Conservation (phyloP, 1,284 basidiomycete species). For the Binderoboletus segoi region DNA sequence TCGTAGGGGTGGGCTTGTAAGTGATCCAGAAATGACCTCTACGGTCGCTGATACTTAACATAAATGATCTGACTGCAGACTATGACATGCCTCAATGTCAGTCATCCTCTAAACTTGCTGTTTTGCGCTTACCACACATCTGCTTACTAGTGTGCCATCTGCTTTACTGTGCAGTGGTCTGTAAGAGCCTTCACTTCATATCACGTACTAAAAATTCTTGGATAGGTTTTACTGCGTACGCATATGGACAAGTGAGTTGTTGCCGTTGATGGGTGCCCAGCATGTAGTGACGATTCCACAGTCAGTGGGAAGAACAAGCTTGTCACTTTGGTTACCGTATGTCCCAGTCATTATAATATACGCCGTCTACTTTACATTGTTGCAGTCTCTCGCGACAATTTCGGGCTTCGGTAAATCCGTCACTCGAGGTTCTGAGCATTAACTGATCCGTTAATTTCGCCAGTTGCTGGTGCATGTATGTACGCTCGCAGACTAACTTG, state of each 20-base stretch:
- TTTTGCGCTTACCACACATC: neutral
- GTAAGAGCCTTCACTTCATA: neutral
- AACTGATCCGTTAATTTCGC: neutral
- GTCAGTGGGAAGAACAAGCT: slow-evolving; percentile 16
- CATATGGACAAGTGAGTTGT: slow-evolving; percentile 19
- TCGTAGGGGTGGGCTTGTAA: slow-evolving; percentile 15
- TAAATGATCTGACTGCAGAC: neutral
- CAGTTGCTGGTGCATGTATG: slow-evolving; percentile 9
- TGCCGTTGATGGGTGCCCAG: neutral
- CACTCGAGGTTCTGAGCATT: neutral
- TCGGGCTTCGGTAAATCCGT: neutral
- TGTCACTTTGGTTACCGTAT: slow-evolving; percentile 9
- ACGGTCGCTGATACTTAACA: neutral
- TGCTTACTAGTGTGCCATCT: neutral
- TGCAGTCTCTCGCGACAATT: neutral
- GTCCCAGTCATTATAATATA: neutral
- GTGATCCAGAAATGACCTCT: neutral
- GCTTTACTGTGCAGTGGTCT: slow-evolving; percentile 10
- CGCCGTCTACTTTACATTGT: neutral
- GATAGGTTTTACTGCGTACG: slow-evolving; percentile 20
- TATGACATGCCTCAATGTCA: neutral
- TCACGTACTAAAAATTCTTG: neutral
- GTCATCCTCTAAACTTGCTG: neutral
- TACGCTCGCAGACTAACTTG: neutral
- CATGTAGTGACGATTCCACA: neutral